phyloP scores from a whole-genome alignment of 2,329 filamentous ascomycete species.

The Penicillium sp. region DNA sequence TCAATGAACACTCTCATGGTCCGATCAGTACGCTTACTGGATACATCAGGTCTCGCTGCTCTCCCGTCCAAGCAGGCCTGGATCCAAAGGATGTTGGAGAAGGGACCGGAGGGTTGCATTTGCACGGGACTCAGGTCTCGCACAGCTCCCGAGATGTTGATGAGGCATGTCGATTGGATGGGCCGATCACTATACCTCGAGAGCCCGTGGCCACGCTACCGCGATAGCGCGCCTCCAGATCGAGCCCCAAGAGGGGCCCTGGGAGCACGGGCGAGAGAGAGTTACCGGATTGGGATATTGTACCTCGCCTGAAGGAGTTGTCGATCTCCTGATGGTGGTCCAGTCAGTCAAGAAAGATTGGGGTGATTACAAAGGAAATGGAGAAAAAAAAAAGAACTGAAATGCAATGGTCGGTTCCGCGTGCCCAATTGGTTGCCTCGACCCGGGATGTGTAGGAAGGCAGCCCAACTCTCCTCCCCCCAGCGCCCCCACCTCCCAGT shows the following conservation, averaged over 20 bases:
- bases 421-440: background rate
- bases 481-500: conserved; percentile 3
- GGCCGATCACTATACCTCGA: background rate
- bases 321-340: conserved; percentile 10
- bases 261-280: background rate
- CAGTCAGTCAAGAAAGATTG: background rate
- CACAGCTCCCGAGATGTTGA: no score
- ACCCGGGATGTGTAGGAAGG: conserved; percentile 1
- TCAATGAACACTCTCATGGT: conserved; percentile 10
- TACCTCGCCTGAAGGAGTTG: conserved; percentile 14
- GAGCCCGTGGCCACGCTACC: background rate
- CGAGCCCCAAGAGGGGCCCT: background rate
- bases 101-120: background rate
- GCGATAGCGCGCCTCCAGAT: background rate
- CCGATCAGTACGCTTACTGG: conserved; percentile 13
- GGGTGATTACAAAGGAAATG: background rate
- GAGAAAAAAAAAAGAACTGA: no score
- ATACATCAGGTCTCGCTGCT: background rate
- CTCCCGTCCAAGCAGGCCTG: background rate
- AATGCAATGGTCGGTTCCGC: background rate
- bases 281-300: conserved; percentile 11
- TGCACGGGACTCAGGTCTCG: background rate
- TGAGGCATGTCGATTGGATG: conserved; percentile 5
- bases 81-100: conserved; percentile 3
- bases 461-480: no score